Evolutionary conservation across 129 eudicot genomes (phyloP).

Genomic region (Ambrosia trifida): DNA sequence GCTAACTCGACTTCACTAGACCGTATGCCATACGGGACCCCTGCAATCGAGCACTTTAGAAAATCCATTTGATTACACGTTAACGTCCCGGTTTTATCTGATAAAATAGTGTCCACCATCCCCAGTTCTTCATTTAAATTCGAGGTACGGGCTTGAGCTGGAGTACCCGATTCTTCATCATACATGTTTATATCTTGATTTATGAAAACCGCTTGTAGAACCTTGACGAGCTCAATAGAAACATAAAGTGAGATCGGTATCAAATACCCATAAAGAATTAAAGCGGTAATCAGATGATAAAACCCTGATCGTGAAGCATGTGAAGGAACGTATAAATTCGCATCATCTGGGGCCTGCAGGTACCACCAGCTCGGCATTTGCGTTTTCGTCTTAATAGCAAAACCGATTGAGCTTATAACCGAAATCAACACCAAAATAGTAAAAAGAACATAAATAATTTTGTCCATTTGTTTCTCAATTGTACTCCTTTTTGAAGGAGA

Average conservation of each 20-base stretch:
- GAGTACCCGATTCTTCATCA: constrained; percentile 92
- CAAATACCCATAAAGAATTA: constrained; percentile 87
- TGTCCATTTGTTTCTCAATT: constrained; percentile 93
- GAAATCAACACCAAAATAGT: constrained; percentile 82
- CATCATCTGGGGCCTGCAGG: constrained; percentile 53
- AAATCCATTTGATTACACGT: constrained; percentile 99
- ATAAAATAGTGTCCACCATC: constrained; percentile 90
- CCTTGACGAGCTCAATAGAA: constrained; percentile 95
- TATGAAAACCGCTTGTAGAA: constrained; percentile 88
- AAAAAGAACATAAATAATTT: constrained; percentile 85
- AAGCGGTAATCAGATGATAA: constrained; percentile 84
- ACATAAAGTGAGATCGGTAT: constrained; percentile 95
- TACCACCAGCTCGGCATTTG: constrained; percentile 94
- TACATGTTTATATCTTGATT: constrained; percentile 85
- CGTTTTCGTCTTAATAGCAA: constrained; percentile 61
- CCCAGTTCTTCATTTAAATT: constrained; percentile 95
- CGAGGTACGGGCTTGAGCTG: constrained; percentile 95
- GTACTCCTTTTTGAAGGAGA: constrained; percentile 97
- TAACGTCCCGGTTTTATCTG: constrained; percentile 97
- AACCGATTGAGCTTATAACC: constrained; percentile 71
- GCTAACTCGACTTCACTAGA: constrained; percentile 95
- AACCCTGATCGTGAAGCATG: constrained; percentile 63
- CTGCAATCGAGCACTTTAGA: constrained; percentile 91
- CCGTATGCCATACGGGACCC: constrained; percentile 69
- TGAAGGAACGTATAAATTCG: constrained; percentile 48